Percentiles rank a stretch among this genome's conserved stretches.
Conservation (phyloP, 441 rosid species). For the Populus tomentosa region DNA sequence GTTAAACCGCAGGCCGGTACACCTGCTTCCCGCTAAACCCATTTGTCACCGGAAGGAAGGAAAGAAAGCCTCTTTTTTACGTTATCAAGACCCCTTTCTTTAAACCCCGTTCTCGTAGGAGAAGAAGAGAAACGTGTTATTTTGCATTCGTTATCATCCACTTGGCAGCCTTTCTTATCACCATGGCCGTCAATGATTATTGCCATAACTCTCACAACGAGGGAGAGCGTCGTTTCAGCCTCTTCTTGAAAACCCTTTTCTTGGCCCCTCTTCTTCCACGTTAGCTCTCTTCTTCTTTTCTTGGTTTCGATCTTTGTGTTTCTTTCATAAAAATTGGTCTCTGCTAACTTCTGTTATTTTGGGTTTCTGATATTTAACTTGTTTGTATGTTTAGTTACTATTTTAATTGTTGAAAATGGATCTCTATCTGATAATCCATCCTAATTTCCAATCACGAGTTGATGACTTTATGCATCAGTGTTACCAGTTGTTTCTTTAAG, state of each 20-base stretch:
- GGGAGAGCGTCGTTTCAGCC: slow-evolving; percentile 75
- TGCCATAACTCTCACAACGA: slow-evolving; percentile 46
- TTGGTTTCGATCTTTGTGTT: not conserved
- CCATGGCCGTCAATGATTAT: slow-evolving; percentile 70
- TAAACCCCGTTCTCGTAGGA: slow-evolving; percentile 41
- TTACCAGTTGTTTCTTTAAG: no score
- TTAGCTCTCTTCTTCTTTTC: slow-evolving; percentile 18
- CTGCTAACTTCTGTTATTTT: not conserved
- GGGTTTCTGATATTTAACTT: not conserved
- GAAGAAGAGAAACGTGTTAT: slow-evolving; percentile 71
- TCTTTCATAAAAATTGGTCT: not conserved
- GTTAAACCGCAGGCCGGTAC: not conserved
- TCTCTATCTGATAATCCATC: not conserved
- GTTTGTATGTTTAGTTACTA: not conserved
- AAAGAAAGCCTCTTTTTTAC: not conserved
- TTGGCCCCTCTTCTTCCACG: slow-evolving; percentile 89
- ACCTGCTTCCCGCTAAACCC: slow-evolving; percentile 21
- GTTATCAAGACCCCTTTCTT: not conserved
- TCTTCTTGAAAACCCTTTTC: slow-evolving; percentile 72
- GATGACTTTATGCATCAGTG: not conserved
- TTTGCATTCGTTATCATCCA: slow-evolving; percentile 69
- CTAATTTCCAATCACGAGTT: not conserved
- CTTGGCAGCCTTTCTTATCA: slow-evolving; percentile 52
- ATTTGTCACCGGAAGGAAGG: slow-evolving; percentile 5
- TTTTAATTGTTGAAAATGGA: not conserved